These are phyloP conservation scores for Naumovozyma baii DNA, from an alignment of 805 yeast species.

Conservation along the genomic window DNA sequence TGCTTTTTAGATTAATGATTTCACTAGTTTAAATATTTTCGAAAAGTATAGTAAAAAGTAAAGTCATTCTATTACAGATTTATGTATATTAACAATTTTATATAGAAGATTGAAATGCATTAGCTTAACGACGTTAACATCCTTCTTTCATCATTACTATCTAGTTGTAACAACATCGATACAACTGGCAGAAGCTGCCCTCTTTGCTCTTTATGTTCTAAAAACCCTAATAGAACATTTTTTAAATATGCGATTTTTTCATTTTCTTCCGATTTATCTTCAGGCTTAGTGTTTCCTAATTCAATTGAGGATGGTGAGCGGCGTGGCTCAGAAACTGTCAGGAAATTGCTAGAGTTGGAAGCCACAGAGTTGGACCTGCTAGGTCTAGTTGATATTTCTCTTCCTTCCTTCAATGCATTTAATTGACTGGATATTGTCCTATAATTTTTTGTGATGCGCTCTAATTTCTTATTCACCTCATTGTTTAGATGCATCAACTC, in stretches of 20 bases:
- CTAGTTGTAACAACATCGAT: constrained; percentile 60
- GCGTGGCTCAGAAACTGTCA: constrained; percentile 10
- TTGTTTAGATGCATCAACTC: constrained; percentile 54
- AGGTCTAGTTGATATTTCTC: constrained; percentile 20
- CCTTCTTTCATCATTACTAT: constrained; percentile 62
- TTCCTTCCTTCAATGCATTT: constrained; percentile 35
- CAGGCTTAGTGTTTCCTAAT: constrained; percentile 9
- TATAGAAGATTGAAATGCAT: too few relatives aligned
- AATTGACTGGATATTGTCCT: constrained; percentile 53
- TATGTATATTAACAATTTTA: too few relatives aligned
- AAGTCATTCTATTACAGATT: too few relatives aligned
- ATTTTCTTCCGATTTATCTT: constrained; percentile 15
- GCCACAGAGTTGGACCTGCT: constrained; percentile 33
- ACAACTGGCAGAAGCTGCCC: constrained; percentile 77
- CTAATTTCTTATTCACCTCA: constrained; percentile 57
- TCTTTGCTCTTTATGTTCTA: constrained; percentile 90
- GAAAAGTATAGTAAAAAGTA: too few relatives aligned
- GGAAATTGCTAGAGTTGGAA: constrained; percentile 15
- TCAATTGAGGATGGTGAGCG: constrained; percentile 13
- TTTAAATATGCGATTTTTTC: constrained; percentile 67
- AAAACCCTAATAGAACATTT: constrained; percentile 82
- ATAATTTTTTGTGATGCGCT: constrained; percentile 60
- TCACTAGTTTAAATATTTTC: too few relatives aligned
- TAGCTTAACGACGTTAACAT: constrained; percentile 43
- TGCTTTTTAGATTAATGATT: too few relatives aligned